A percentile compares a stretch with the other conserved stretches of the same genome.
These are phyloP conservation scores for Candida neerlandica DNA, from an alignment of 1,139 yeast genomes.

Conservation along the genomic window DNA sequence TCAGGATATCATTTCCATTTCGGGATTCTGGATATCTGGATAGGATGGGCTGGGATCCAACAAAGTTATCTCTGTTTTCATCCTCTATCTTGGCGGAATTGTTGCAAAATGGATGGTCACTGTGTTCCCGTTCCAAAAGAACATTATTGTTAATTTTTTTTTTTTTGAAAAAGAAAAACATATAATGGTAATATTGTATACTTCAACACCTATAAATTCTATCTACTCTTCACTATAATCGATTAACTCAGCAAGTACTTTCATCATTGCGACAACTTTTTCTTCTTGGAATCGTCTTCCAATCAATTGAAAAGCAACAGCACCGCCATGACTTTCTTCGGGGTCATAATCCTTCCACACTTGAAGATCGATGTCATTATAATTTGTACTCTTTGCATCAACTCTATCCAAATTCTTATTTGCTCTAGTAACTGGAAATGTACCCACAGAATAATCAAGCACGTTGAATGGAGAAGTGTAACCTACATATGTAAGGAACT, in stretches of 20 bases:
- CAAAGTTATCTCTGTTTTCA: too few species aligned
- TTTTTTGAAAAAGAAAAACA: too few species aligned
- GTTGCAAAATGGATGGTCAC: not conserved
- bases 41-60: too few species aligned
- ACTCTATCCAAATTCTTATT: constrained; percentile 43
- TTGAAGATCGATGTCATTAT: constrained; percentile 22
- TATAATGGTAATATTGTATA: not conserved
- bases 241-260: constrained; percentile 24
- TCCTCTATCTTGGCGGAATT: not conserved
- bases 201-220: not conserved
- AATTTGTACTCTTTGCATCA: constrained; percentile 20
- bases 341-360: constrained; percentile 51
- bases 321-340: constrained; percentile 59
- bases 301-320: constrained; percentile 66
- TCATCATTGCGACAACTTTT: constrained; percentile 49
- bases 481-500: constrained; percentile 36
- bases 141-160: too few species aligned
- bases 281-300: constrained; percentile 65
- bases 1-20: not conserved
- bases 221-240: constrained; percentile 12
- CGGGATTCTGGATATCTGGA: too few species aligned
- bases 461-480: constrained; percentile 64
- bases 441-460: constrained; percentile 59
- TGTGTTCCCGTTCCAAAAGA: too few species aligned
- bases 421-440: constrained; percentile 59